Base-by-base conservation (phyloP, 108 stramenopile genomes). In the Schizochytrium sp. region DNA sequence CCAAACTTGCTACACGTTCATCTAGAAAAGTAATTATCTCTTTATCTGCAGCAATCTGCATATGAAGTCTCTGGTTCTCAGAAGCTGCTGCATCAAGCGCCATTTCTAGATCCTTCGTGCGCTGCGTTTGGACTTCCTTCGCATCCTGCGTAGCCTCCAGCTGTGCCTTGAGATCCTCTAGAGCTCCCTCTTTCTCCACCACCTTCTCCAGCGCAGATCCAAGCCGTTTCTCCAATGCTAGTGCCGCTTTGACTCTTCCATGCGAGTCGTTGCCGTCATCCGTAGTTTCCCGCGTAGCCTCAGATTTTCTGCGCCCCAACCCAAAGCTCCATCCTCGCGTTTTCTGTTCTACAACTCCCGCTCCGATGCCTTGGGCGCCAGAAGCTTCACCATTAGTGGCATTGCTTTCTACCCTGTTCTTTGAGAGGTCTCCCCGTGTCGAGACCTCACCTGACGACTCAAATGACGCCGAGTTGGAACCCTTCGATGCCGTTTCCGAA, bases 11-110 rank as follows among this genome's bases (percentile, higher is more conserved):
- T 28, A 69, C 64, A 44, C 64, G 64, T 10, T 69, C 64, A 15
- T 69, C 64, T 0, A 69, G 28, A 69, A 13, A 69, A 7, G 64
- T 69, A 2, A 69, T 69, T 8, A 69, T 44, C 28, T 69, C 64
- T 2, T 69, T 69, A 44, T 69, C 64, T 38, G 64, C 64, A 15
- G 64, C 7, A 15, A 69, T 12, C 15, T 69, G 64, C 12, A 28
- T 5, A 44, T 69, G 64, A 38, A 69, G 64, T 5, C 64, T 38
- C 19, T 69, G 64, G 7, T 28, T 38, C 64, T 69, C 64, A 15
- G 28, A 38, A 7, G 64, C 64, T 44, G 64, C 64, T 15, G 64
- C 64, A 44, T 69, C 64, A 69, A 69, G 64, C 12, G 64, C 64
- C 10, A 5, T 15, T 15, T 69, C 64, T 38, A 69, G 64, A 8